A percentile compares a stretch with the other conserved stretches of the same genome.
Evolutionary conservation across 2,329 filamentous ascomycete genomes (phyloP).

Genomic region (Endothia cerciana): DNA sequence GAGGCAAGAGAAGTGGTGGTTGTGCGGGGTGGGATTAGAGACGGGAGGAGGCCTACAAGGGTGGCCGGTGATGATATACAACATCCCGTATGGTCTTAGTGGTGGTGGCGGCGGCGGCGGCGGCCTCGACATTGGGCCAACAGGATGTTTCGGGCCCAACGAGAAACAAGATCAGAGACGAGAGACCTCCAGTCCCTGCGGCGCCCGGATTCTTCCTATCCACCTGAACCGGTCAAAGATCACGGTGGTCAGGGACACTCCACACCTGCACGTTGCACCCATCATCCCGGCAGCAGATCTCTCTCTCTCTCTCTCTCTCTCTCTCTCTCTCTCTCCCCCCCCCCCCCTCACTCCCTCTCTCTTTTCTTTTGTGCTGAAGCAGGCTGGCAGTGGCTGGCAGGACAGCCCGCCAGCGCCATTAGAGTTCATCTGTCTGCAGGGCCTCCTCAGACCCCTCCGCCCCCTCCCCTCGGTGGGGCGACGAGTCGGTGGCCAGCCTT

Average conservation of each 20-base stretch:
- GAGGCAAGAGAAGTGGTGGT: neutral
- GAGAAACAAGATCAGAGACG: conserved; percentile 9
- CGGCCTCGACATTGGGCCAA: conserved; percentile 12
- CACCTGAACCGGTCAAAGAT: conserved; percentile 4
- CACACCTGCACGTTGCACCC: conserved; percentile 2
- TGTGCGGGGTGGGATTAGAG: neutral
- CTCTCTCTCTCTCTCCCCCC: neutral
- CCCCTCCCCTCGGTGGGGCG: neutral
- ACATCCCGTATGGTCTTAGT: neutral
- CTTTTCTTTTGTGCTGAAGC: neutral
- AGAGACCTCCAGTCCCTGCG: neutral
- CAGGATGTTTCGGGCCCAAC: conserved; percentile 13
- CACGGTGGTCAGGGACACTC: neutral
- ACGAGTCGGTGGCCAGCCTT: no score
- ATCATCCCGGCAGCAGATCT: neutral
- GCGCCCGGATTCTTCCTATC: neutral
- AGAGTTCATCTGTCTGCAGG: neutral
- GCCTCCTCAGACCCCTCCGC: no score
- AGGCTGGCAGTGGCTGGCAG: neutral
- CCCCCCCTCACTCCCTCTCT: no score
- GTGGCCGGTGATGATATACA: neutral
- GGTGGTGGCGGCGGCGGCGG: conserved; percentile 10
- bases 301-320: neutral
- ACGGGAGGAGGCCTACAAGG: neutral
- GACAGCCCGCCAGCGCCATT: neutral